Conservation (phyloP, 2,329 filamentous ascomycete species). For the Nannizziopsis arthrosporioides region DNA sequence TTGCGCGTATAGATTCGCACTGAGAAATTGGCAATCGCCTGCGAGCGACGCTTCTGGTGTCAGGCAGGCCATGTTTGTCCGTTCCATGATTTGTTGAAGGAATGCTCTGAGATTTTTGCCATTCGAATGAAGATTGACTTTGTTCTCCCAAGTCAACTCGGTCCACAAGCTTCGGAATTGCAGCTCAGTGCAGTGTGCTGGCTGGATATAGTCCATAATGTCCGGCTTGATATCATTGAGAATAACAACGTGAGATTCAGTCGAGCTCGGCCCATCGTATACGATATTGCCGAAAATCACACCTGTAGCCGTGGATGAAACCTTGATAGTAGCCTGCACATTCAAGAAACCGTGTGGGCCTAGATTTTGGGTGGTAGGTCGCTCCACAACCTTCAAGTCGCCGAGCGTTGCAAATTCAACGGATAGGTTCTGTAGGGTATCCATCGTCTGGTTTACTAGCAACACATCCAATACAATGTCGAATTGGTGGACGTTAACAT, state of each 20-base stretch:
- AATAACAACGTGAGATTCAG: constrained; percentile 92
- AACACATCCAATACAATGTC: constrained; percentile 95
- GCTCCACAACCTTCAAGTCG: constrained; percentile 94
- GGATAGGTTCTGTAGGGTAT: constrained; percentile 91
- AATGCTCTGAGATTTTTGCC: constrained; percentile 85
- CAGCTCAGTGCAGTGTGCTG: constrained; percentile 89
- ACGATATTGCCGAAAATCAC: constrained; percentile 99
- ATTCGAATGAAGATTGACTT: constrained; percentile 99
- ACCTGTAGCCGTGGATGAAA: constrained; percentile 92
- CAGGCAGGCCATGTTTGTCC: constrained; percentile 96
- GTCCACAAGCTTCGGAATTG: constrained; percentile 99
- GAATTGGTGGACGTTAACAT: constrained; percentile 97
- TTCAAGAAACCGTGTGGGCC: constrained; percentile 95
- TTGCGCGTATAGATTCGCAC: constrained; percentile 88
- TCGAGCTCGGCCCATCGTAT: constrained; percentile 85
- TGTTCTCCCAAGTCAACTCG: constrained; percentile 99
- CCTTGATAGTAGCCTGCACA: constrained; percentile 96
- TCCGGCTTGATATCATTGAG: constrained; percentile 96
- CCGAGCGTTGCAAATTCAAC: constrained; percentile 98
- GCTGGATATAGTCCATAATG: constrained; percentile 99
- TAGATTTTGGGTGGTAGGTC: constrained; percentile 90
- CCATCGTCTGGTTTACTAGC: constrained; percentile 90
- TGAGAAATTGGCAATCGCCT: constrained; percentile 95
- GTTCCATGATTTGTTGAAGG: constrained; percentile 87
- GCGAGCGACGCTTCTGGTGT: constrained; percentile 93